Conservation (phyloP, 2,329 filamentous ascomycete species). For the Claviceps fusiformis region DNA sequence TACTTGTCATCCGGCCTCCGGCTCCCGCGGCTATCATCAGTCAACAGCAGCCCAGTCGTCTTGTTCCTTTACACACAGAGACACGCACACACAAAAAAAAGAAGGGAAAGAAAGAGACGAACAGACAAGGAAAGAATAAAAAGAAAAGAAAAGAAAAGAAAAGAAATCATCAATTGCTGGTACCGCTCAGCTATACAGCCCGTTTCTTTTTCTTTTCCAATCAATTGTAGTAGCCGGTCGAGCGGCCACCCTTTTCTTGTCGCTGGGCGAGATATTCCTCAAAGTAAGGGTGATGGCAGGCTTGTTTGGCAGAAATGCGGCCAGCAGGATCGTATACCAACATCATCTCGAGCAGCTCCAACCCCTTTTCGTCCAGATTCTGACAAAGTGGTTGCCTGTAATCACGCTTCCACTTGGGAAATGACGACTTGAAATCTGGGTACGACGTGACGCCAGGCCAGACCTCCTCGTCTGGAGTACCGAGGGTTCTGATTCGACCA, state of each 20-base stretch:
- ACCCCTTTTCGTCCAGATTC: slow-evolving; percentile 56
- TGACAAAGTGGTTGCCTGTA: slow-evolving; percentile 51
- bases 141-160: background rate
- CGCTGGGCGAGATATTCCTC: slow-evolving; percentile 24
- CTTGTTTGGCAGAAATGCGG: slow-evolving; percentile 79
- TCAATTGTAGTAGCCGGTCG: slow-evolving; percentile 23
- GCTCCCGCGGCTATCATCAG: background rate
- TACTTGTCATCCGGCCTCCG: background rate
- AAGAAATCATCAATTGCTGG: slow-evolving; percentile 8
- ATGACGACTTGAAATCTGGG: slow-evolving; percentile 84
- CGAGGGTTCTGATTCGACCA: slow-evolving; percentile 44
- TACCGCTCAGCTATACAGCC: slow-evolving; percentile 9
- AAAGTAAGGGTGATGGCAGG: slow-evolving; percentile 77
- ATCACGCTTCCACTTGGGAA: slow-evolving; percentile 80
- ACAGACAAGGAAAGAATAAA: too few relatives aligned
- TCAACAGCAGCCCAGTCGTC: background rate
- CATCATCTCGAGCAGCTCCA: slow-evolving; percentile 55
- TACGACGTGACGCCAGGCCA: slow-evolving; percentile 94
- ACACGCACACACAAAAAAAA: too few relatives aligned
- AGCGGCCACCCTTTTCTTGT: slow-evolving; percentile 14
- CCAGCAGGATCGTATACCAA: slow-evolving; percentile 79
- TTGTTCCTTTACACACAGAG: background rate
- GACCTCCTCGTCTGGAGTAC: slow-evolving; percentile 66
- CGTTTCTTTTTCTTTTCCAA: slow-evolving; percentile 10
- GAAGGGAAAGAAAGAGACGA: background rate